These are phyloP conservation scores for Globisporangium camurandrum DNA, from an alignment of 352 stramenopile species.

Conservation along the genomic window DNA sequence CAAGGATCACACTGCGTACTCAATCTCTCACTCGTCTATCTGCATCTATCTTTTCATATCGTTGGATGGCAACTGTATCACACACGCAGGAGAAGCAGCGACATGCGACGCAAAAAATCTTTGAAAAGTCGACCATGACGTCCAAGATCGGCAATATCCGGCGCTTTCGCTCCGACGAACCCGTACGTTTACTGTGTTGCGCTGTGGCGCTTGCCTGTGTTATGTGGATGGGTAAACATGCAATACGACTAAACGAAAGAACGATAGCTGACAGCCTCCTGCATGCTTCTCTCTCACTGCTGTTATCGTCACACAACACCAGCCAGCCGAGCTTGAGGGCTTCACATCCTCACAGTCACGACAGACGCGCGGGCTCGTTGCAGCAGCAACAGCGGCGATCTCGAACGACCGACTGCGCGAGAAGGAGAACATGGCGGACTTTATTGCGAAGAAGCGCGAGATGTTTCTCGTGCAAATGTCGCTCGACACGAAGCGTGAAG, in stretches of 20 bases:
- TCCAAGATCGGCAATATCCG: slow-evolving; percentile 78
- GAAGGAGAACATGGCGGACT: slow-evolving; percentile 94
- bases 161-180: slow-evolving; percentile 58
- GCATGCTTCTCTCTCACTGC: background rate
- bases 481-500: slow-evolving; percentile 93
- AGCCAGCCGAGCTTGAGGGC: slow-evolving; percentile 35
- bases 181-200: slow-evolving; percentile 30
- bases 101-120: slow-evolving; percentile 75
- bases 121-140: slow-evolving; percentile 83
- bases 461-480: slow-evolving; percentile 97
- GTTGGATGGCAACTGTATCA: no score
- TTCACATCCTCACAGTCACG: slow-evolving; percentile 65
- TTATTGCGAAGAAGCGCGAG: slow-evolving; percentile 94
- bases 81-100: slow-evolving; percentile 46
- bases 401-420: slow-evolving; percentile 84
- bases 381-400: slow-evolving; percentile 73
- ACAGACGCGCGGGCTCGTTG: slow-evolving; percentile 68
- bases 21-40: background rate
- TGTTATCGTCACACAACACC: no score
- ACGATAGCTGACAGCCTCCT: background rate
- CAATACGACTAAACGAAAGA: background rate
- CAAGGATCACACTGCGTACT: background rate
- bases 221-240: background rate
- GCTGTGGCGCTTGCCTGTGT: no score
- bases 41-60: background rate